Evolutionary conservation across 1,284 basidiomycete species (phyloP), one percentile per base, ranked within the genome.

Genomic region (Pascua guehoae): DNA sequence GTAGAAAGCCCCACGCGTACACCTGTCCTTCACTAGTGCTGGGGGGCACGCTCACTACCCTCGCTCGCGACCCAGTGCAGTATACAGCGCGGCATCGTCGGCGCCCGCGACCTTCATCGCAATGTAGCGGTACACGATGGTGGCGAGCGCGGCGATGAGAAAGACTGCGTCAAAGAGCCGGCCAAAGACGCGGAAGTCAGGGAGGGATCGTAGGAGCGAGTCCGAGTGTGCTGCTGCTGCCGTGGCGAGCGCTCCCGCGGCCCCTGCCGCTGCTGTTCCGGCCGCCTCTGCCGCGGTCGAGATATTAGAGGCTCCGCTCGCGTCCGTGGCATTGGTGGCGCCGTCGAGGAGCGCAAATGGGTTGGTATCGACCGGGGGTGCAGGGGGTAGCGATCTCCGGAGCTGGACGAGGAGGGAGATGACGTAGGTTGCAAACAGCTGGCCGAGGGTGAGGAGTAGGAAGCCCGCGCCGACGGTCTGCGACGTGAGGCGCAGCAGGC

Each of bases 351-450:
- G 45, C 52, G 45, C n/a, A 15, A 43, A 9, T 9, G 40, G 18
- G 46, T 4, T 37, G 9, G n/a, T 39, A 24, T 5, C 39, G 43
- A 58, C 60, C 5, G 61, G 52, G 69, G 69, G 24, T 3, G 24
- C 24, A 32, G 24, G 24, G 0, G 74, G 74, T 12, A 77, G 60
- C 9, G 70, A 72, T 0, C 69, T 70, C 38, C 76, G 70, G 12
- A 78, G 67, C 24, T 78, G 77, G 18, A 78, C 72, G 5, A 78
- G 66, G 4, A 78, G 70, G 16, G 74, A 76, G 55, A 78, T 72
- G 15, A 73, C 68, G 49, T 78, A 78, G 16, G 74, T 74, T 48
- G 52, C 62, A 61, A 78, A 75, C 10, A 78, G 62, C 58, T 78
- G 77, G 2, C 71, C 73, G 37, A 78, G 58, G 15, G 65, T 66